Evolutionary conservation across 495 filamentous ascomycete species (phyloP).

Genomic region (Penicillium egyptiacum): DNA sequence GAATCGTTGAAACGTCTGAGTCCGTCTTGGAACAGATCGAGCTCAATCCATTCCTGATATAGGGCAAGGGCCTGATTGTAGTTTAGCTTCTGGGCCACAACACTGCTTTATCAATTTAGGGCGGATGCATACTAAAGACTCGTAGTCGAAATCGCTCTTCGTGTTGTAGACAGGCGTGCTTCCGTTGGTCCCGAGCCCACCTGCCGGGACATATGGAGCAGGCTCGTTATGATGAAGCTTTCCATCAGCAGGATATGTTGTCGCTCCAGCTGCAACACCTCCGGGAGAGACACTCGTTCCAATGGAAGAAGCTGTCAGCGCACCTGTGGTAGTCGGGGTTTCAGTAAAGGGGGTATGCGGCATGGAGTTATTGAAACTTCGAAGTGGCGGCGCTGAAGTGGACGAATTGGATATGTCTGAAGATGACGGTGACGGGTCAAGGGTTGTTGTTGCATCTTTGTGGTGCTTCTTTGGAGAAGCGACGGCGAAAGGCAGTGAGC

Average conservation of each 20-base stretch:
- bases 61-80: constrained; percentile 56
- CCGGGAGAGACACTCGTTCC: constrained; percentile 49
- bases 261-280: constrained; percentile 48
- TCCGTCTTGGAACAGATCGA: constrained; percentile 83
- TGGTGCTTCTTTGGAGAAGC: constrained; percentile 15
- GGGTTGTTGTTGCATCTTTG: background rate
- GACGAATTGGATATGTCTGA: background rate
- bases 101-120: background rate
- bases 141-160: constrained; percentile 71
- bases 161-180: constrained; percentile 68
- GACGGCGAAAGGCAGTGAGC: constrained; percentile 19
- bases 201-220: constrained; percentile 70
- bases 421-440: background rate
- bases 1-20: constrained; percentile 66
- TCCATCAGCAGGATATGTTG: constrained; percentile 70
- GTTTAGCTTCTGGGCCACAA: constrained; percentile 18
- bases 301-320: constrained; percentile 51
- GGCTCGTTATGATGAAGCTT: constrained; percentile 62
- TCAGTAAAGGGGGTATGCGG: constrained; percentile 59
- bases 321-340: constrained; percentile 57
- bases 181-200: constrained; percentile 81
- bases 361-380: constrained; percentile 27
- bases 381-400: constrained; percentile 19
- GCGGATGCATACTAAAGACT: constrained; percentile 53
- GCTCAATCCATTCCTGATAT: constrained; percentile 85